Conservation (phyloP, 192 early-diverging fungal genomes). For the Coemansia sp. region DNA sequence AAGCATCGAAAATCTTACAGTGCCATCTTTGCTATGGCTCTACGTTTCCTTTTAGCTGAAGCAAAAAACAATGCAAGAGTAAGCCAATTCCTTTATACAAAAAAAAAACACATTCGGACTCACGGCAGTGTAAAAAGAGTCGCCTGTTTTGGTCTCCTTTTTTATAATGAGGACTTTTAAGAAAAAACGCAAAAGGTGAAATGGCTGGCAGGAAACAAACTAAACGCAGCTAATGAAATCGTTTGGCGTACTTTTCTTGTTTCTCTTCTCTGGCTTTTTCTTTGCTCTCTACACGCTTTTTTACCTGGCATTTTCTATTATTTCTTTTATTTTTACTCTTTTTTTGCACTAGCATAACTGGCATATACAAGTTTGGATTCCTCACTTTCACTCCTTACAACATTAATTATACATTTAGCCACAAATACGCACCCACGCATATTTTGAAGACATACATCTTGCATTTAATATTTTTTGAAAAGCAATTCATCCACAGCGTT, state of each 20-base stretch:
- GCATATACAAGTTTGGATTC: not conserved
- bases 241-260: not conserved
- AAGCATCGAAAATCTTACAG: not conserved
- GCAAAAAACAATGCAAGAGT: not conserved
- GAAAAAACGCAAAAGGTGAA: not conserved
- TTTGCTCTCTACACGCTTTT: not conserved
- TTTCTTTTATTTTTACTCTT: not conserved
- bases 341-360: not conserved
- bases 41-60: not conserved
- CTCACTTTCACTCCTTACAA: not conserved
- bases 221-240: not conserved
- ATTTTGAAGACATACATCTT: not conserved
- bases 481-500: not conserved
- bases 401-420: not conserved
- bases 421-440: not conserved
- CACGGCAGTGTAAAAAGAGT: not conserved
- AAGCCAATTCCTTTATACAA: not conserved
- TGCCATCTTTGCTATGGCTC: not conserved
- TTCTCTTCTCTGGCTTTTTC: not conserved
- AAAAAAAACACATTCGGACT: not conserved
- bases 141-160: not conserved
- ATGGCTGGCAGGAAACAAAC: not conserved
- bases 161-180: not conserved
- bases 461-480: not conserved
- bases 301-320: not conserved